These are phyloP conservation scores for Centrapalus pauciflorus DNA, from an alignment of 129 eudicot genomes.

Conservation along the genomic window DNA sequence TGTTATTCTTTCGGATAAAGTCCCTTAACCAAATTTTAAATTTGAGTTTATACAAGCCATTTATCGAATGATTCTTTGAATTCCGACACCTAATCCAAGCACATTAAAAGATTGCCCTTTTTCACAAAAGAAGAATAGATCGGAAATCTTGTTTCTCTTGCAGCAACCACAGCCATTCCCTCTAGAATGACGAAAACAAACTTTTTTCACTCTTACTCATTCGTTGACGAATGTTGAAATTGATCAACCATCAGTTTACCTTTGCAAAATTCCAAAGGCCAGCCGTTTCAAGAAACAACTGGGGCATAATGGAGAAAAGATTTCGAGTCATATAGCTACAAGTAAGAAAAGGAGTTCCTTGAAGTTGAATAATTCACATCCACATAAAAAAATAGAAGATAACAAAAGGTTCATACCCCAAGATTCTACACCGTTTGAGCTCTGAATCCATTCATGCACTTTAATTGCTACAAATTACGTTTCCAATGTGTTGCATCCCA, in stretches of 20 bases:
- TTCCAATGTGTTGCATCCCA: constrained; percentile 92
- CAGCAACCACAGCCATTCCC: constrained; percentile 99
- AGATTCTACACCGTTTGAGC: constrained; percentile 90
- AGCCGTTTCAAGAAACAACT: constrained; percentile 87
- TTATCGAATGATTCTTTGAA: too few relatives aligned
- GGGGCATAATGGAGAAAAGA: constrained; percentile 91
- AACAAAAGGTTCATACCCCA: constrained; percentile 44
- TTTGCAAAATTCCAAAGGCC: constrained; percentile 97
- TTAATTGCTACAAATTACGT: constrained; percentile 88
- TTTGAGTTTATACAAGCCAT: too few relatives aligned
- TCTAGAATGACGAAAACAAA: constrained; percentile 16
- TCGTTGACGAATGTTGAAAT: background rate
- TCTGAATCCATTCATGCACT: constrained; percentile 98
- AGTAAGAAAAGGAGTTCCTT: background rate
- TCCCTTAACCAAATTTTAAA: too few relatives aligned
- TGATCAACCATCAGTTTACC: constrained; percentile 33
- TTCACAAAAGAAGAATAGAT: constrained; percentile 96
- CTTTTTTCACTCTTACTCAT: background rate
- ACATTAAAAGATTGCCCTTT: constrained; percentile 98
- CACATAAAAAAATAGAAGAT: background rate
- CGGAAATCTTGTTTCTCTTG: constrained; percentile 97
- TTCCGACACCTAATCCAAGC: constrained; percentile 84
- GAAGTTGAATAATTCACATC: background rate
- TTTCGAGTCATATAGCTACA: constrained; percentile 81
- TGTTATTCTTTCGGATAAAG: too few relatives aligned